Evolutionary conservation across 1,284 basidiomycete genomes (phyloP).

Genomic region (Mycena sp.): DNA sequence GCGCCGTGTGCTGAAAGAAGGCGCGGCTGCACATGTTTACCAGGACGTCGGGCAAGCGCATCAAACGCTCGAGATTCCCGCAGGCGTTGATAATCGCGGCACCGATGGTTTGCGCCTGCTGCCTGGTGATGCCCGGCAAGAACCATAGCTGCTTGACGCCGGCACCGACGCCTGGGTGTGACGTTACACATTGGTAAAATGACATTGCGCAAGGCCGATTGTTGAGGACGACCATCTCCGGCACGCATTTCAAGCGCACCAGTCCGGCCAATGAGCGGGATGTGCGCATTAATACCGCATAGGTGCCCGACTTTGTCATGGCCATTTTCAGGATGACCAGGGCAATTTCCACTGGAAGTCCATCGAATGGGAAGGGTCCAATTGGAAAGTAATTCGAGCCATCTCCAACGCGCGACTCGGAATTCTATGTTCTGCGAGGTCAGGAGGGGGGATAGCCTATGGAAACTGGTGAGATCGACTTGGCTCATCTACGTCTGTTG

Average conservation of each 20-base stretch:
- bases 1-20: conserved; percentile 9
- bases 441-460: conserved; percentile 13
- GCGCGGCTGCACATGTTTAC: conserved; percentile 2
- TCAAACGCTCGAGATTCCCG: conserved; percentile 5
- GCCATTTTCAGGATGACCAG: conserved; percentile 14
- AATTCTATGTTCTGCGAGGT: conserved; percentile 5
- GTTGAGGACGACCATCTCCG: conserved; percentile 5
- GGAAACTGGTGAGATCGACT: conserved; percentile 1
- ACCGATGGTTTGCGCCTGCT: background rate
- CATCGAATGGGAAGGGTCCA: conserved; percentile 6
- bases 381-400: background rate
- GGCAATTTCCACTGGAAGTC: conserved; percentile 10
- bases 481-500: conserved; percentile 11
- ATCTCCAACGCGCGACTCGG: background rate
- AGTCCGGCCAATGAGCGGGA: conserved; percentile 9
- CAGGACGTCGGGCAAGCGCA: conserved; percentile 1
- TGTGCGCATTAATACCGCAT: conserved; percentile 14
- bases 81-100: conserved; percentile 7
- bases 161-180: conserved; percentile 10
- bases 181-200: conserved; percentile 15
- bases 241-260: conserved; percentile 9
- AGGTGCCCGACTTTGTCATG: conserved; percentile 8
- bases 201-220: conserved; percentile 4
- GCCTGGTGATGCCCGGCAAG: background rate
- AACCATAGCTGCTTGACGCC: conserved; percentile 11